Percentiles rank a stretch among this genome's conserved stretches.
Conservation (phyloP, 2,329 filamentous ascomycete genomes). For the Xylariales sp. region DNA sequence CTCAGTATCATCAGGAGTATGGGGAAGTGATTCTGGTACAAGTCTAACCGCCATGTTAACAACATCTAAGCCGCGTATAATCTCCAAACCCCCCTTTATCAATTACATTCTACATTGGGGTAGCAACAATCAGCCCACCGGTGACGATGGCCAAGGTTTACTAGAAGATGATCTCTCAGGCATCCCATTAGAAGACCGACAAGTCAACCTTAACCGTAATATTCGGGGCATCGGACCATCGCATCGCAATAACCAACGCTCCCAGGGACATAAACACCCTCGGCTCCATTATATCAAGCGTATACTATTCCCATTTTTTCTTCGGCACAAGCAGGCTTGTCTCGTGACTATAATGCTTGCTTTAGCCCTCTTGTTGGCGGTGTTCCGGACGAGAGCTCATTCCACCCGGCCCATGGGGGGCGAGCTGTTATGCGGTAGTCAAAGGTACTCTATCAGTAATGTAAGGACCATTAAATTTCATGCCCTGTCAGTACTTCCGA, state of each 20-base stretch:
- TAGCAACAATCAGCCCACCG: not conserved
- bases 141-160: constrained; percentile 40
- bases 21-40: not conserved
- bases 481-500: not conserved
- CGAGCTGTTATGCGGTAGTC: constrained; percentile 41
- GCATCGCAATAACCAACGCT: constrained; percentile 18
- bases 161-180: constrained; percentile 43
- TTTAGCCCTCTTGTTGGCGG: constrained; percentile 37
- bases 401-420: constrained; percentile 17
- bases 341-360: constrained; percentile 25
- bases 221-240: not conserved
- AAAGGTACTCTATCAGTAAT: constrained; percentile 41
- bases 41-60: constrained; percentile 1
- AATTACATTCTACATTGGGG: constrained; percentile 23
- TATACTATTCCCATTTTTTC: constrained; percentile 23
- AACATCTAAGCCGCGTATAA: not conserved
- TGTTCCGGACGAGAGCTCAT: constrained; percentile 31
- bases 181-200: constrained; percentile 40
- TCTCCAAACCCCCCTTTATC: constrained; percentile 21
- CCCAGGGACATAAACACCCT: constrained; percentile 1
- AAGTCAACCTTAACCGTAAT: constrained; percentile 1
- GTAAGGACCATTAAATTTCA: constrained; percentile 33
- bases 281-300: not conserved
- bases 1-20: not conserved
- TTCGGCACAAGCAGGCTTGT: constrained; percentile 11